Conservation (phyloP, 306 rosid species). For the Delonix regia region DNA sequence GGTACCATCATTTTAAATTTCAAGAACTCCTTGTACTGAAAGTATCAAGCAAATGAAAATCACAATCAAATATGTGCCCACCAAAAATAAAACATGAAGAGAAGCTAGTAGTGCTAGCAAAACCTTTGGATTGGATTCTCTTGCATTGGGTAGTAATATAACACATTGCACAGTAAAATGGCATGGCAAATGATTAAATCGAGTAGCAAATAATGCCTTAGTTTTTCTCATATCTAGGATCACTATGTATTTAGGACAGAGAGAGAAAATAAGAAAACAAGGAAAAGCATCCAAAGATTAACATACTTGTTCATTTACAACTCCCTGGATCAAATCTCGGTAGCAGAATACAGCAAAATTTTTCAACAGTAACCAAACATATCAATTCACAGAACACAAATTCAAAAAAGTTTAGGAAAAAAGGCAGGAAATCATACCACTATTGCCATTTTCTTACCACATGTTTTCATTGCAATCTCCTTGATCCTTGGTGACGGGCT, state of each 20-base stretch:
- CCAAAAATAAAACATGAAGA: not conserved
- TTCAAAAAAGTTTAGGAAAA: not conserved
- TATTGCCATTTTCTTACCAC: too few relatives aligned
- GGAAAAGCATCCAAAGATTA: not conserved
- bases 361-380: not conserved
- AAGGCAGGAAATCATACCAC: constrained; percentile 56
- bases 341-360: not conserved
- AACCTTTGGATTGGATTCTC: not conserved
- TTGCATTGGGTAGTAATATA: not conserved
- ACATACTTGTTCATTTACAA: not conserved
- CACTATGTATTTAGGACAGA: not conserved
- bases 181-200: constrained; percentile 7
- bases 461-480: too few relatives aligned
- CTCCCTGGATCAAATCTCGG: constrained; percentile 23
- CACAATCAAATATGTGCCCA: not conserved
- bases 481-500: too few relatives aligned
- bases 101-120: not conserved
- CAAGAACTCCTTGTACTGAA: not conserved
- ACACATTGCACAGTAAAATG: constrained; percentile 2
- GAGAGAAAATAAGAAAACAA: not conserved
- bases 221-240: not conserved
- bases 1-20: not conserved
- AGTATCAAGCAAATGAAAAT: not conserved
- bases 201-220: not conserved
- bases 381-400: not conserved